These are phyloP conservation scores for Ophiostoma ips DNA, from an alignment of 2,329 filamentous ascomycete species.

Conservation along the genomic window DNA sequence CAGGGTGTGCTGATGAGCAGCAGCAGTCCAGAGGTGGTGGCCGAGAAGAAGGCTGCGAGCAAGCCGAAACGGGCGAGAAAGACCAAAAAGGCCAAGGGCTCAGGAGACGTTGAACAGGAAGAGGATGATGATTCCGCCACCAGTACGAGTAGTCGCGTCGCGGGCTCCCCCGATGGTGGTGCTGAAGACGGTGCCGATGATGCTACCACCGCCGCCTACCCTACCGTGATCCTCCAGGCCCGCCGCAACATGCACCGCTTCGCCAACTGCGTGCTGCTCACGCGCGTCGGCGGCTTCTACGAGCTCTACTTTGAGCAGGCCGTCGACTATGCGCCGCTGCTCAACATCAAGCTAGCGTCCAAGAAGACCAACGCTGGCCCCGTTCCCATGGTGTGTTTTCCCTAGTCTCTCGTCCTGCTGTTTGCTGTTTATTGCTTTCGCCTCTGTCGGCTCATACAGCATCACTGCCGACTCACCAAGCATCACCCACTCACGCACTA, in stretches of 20 bases:
- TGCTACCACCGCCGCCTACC: slow-evolving; percentile 43
- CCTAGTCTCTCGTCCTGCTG: too few relatives aligned
- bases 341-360: slow-evolving; percentile 74
- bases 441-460: neutral
- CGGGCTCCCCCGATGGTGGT: too few relatives aligned
- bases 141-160: too few relatives aligned
- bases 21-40: too few relatives aligned
- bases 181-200: too few relatives aligned
- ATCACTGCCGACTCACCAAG: too few relatives aligned
- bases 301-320: slow-evolving; percentile 97
- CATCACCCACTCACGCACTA: too few relatives aligned
- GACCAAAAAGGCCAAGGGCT: neutral
- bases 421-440: slow-evolving; percentile 4
- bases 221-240: slow-evolving; percentile 79
- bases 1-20: slow-evolving; percentile 35
- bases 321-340: slow-evolving; percentile 68
- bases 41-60: neutral
- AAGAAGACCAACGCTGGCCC: slow-evolving; percentile 67
- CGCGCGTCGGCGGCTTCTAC: slow-evolving; percentile 89
- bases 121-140: neutral
- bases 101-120: neutral
- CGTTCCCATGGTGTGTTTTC: slow-evolving; percentile 62
- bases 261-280: slow-evolving; percentile 78
- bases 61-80: neutral
- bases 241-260: slow-evolving; percentile 83